Base-by-base conservation (phyloP, 140 eudicot genomes). In the Oenanthe javanica region DNA sequence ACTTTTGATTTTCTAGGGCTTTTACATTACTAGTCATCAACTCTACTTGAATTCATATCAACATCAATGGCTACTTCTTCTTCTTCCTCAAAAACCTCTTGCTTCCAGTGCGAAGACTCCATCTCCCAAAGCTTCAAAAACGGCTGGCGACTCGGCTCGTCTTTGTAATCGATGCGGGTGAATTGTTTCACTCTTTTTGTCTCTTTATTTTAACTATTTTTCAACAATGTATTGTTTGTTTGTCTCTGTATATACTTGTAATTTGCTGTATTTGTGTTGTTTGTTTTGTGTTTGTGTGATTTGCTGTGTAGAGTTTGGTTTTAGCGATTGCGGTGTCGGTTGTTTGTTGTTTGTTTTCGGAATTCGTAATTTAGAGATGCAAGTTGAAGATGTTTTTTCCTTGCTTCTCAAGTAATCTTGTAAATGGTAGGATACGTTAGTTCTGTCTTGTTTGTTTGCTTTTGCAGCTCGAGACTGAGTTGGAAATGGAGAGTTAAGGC, bases 41-140 rank as follows among this genome's bases (percentile, higher is more conserved):
- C 36, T 31, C 36, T 31, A 45, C 73, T 31, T 31, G 21, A 27
- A 27, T 0, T 67, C 46, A 67, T 6, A 0, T 69, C n/a, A 69
- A 69, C 36, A 31, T 31, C 36, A 31, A 31, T 69, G 74, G n/a
- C 46, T 1, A n/a, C 74, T 11, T 31, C 74, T 4, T 36, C 74
- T 31, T 31, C 74, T 36, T 69, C 45, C 6, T 63, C 71, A n/a
- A 36, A 15, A 36, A 13, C 8, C 21, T 31, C 74, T 36, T 69
- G 74, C 27, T 69, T 69, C 21, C 74, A 69, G 47, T 69, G 74
- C 74, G 21, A 69, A 4, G 74, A 69, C 74, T 69, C 74, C 74
- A 36, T 69, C 46, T 69, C 74, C n/a, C 46, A 31, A 1, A 4
- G n/a, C 74, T 69, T 69, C 74, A 69, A 69, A 38, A 5, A 69